Percentiles rank a stretch among this genome's conserved stretches.
Evolutionary conservation across 2,329 filamentous ascomycete genomes (phyloP).

Genomic region (Pyrenochaeta sp.): DNA sequence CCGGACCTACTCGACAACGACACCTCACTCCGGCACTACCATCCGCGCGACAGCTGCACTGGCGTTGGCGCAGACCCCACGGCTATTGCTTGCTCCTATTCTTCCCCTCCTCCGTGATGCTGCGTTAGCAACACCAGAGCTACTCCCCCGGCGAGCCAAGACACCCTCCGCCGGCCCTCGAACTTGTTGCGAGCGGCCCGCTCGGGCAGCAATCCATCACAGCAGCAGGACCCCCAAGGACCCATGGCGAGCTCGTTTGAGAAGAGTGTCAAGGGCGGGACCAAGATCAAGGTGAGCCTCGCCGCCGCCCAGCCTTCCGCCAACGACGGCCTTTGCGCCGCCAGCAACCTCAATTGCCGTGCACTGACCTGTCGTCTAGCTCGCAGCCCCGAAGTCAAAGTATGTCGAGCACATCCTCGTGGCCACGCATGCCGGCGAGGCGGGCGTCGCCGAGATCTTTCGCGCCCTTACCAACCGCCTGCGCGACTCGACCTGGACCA

Average conservation of each 20-base stretch:
- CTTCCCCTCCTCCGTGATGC: constrained; percentile 32
- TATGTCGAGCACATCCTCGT: constrained; percentile 98
- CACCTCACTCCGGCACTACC: constrained; percentile 20
- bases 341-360: constrained; percentile 16
- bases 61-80: constrained; percentile 3
- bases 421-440: constrained; percentile 92
- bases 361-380: constrained; percentile 58
- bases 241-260: constrained; percentile 88
- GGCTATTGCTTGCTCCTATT: constrained; percentile 29
- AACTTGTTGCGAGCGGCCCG: constrained; percentile 19
- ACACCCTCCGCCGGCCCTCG: constrained; percentile 15
- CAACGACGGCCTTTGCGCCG: not conserved
- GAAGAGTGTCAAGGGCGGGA: constrained; percentile 98
- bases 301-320: constrained; percentile 6
- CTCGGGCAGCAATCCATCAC: constrained; percentile 19
- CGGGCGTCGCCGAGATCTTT: constrained; percentile 94
- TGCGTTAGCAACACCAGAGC: constrained; percentile 32
- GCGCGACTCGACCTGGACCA: constrained; percentile 98
- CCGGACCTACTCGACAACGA: constrained; percentile 21
- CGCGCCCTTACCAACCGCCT: constrained; percentile 86
- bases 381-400: constrained; percentile 96
- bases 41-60: constrained; percentile 11
- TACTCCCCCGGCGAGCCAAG: constrained; percentile 18
- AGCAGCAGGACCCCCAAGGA: constrained; percentile 19
- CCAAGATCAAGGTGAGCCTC: constrained; percentile 84